Conservation (phyloP, 2,329 filamentous ascomycete species). For the Stachybotrys chartarum region DNA sequence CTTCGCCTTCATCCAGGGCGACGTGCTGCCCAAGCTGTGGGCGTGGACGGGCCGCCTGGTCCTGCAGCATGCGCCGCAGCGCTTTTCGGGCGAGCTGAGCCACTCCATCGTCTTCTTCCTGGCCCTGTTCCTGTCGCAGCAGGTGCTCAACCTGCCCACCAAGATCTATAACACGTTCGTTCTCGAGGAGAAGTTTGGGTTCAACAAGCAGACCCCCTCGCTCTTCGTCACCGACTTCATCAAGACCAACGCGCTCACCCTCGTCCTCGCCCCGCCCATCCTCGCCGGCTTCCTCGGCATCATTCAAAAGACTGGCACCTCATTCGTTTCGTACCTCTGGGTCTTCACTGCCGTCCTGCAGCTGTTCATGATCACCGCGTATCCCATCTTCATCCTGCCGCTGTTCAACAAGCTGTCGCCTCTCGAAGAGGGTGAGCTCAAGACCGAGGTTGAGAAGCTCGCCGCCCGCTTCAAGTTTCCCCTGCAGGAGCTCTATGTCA, state of each 20-base stretch:
- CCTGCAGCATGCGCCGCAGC: conserved; percentile 63
- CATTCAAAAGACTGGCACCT: conserved; percentile 84
- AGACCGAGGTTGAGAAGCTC: conserved; percentile 78
- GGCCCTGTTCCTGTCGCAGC: conserved; percentile 74
- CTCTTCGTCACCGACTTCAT: conserved; percentile 86
- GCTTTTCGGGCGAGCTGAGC: conserved; percentile 85
- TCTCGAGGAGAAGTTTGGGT: conserved; percentile 92
- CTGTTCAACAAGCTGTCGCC: conserved; percentile 98
- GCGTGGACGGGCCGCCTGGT: conserved; percentile 69
- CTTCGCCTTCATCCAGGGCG: conserved; percentile 79
- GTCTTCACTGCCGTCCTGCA: conserved; percentile 84
- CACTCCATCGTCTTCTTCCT: conserved; percentile 93
- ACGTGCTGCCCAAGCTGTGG: conserved; percentile 90
- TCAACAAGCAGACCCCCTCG: conserved; percentile 94
- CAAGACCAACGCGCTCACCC: conserved; percentile 78
- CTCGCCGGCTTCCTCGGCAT: conserved; percentile 90
- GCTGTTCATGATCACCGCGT: conserved; percentile 91
- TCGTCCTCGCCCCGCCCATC: conserved; percentile 77
- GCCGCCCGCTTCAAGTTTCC: conserved; percentile 84
- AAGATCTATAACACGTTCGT: conserved; percentile 93
- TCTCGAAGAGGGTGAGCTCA: conserved; percentile 78
- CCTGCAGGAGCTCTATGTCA: conserved; percentile 86
- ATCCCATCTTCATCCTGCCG: conserved; percentile 87
- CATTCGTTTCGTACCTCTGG: conserved; percentile 99
- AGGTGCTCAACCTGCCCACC: conserved; percentile 69